Base-by-base conservation (phyloP, 257 asterid species). In the Jasminum sambac region DNA sequence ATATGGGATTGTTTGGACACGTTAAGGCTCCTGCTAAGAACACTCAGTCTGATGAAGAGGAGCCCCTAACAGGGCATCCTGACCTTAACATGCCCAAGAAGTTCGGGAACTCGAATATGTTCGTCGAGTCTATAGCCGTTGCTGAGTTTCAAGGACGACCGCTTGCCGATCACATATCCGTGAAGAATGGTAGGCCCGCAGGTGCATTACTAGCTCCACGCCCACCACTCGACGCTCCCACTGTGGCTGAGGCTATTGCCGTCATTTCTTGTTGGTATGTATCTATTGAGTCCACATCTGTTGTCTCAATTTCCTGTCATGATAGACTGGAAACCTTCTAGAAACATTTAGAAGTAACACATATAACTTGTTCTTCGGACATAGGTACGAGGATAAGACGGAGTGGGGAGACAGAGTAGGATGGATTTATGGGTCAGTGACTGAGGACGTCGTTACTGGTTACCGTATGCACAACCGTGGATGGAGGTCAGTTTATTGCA, bases 381-480 rank as follows among this genome's bases (percentile, higher is more conserved):
- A 46, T 40, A 91, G 98, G 98, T 92, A 82, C 16, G 99, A 94
- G 71, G 99, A 94, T 79, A 91, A 94, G 17, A 86, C 99, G 1
- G 99, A 94, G 67, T 94, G 99, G 99, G 99, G 99, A 72, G 99
- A 94, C 25, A 80, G 99, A 74, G 63, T 91, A 17, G 99, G 99
- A 0, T 94, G 99, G 99, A 94, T 94, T 52, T 94, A 94, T 24
- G 99, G 99, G 59, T 94, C 99, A 1, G 97, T 94, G 25, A 94
- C 97, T 5, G 99, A 94, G 67, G 97, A 94, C 24, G 99, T 94
- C 73, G 99, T 94, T 48, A 94, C 99, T 4, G 99, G 99, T 19
- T 94, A 94, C 73, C 91, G 99, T 5, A 94, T 94, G 99, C 99
- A 94, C 89, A 94, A 94, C 77, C 97, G 99, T 21, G 99, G 99